Base-by-base conservation (phyloP, 441 rosid species). In the Macaranga tanarius region DNA sequence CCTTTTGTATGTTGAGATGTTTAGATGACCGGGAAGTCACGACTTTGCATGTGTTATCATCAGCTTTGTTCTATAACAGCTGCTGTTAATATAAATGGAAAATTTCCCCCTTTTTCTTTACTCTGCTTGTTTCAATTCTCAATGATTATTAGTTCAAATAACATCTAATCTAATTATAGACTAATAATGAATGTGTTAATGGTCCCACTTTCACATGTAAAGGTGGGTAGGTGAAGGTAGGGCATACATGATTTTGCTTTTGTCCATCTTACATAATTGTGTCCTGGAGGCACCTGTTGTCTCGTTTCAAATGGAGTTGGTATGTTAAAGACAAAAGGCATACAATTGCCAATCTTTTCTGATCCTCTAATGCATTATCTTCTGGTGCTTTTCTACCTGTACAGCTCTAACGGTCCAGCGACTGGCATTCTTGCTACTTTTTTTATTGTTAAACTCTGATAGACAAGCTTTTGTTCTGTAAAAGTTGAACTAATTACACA, bases 1-100 rank as follows among this genome's bases (percentile, higher is more conserved):
- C 83, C 82, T 82, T 83, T 42, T 42, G 80, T 82, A 77, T 80
- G 82, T 80, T 76, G 75, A 84, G 80, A 83, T 84, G 89, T 75
- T 80, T 77, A 79, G 87, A 70, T 81, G 85, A 75, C 56, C 19
- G 74, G 73, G 80, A 80, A 79, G 79, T 84, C 85, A 75, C 82
- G 86, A 79, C 87, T 79, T 47, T 80, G 83, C 75, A 80, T 75
- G 83, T 82, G 70, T 76, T 78, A 47, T 67, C 75, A 47, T 65
- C 77, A 70, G 81, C 81, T 73, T 67, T 83, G 76, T 74, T 80
- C 59, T 79, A 51, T 71, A 77, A 70, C 81, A 82, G 34, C 77
- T 77, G 77, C 79, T 81, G 76, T 79, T 77, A 65, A 67, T 80
- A 74, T 78, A 75, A 79, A 71, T 80, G 86, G 81, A 86, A 76